Conservation (phyloP, 2,329 filamentous ascomycete species). For the Colletotrichum higginsianum region DNA sequence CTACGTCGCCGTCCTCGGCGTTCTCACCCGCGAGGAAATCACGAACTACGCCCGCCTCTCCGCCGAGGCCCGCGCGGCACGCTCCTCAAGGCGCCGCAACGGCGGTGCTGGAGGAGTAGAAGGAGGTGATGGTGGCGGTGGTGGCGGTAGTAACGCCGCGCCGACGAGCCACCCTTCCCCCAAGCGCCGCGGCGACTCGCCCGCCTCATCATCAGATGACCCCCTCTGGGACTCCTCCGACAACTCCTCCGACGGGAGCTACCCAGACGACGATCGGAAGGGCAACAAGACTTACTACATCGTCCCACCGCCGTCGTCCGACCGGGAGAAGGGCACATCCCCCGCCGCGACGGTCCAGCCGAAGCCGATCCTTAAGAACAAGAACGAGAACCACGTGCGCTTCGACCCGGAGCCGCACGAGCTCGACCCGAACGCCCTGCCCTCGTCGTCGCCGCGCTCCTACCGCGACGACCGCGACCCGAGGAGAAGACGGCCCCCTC, state of each 20-base stretch:
- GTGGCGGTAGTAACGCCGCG: conserved; percentile 32
- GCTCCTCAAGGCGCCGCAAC: conserved; percentile 43
- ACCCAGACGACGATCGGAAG: conserved; percentile 47
- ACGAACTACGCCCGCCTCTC: conserved; percentile 65
- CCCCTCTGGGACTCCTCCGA: conserved; percentile 50
- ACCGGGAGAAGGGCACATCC: conserved; percentile 47
- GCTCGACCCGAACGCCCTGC: conserved; percentile 52
- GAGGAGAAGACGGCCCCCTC: conserved; percentile 47
- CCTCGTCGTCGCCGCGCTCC: conserved; percentile 46
- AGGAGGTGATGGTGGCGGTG: conserved; percentile 30
- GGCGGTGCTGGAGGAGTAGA: not conserved
- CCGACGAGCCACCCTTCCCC: conserved; percentile 20
- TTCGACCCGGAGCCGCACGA: conserved; percentile 66
- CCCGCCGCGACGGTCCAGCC: conserved; percentile 59
- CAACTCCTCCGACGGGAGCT: conserved; percentile 45
- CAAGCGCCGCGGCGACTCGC: conserved; percentile 23
- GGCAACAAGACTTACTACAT: conserved; percentile 57
- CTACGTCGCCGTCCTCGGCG: conserved; percentile 73
- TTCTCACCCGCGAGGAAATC: conserved; percentile 67
- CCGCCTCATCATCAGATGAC: conserved; percentile 45
- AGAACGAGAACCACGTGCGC: conserved; percentile 69
- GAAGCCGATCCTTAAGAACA: conserved; percentile 75
- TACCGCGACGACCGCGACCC: conserved; percentile 51
- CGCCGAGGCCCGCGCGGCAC: conserved; percentile 61
- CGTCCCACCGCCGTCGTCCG: conserved; percentile 52